phyloP scores from a whole-genome alignment of 2,329 filamentous ascomycete species.

The Berkeleyomyces basicola region DNA sequence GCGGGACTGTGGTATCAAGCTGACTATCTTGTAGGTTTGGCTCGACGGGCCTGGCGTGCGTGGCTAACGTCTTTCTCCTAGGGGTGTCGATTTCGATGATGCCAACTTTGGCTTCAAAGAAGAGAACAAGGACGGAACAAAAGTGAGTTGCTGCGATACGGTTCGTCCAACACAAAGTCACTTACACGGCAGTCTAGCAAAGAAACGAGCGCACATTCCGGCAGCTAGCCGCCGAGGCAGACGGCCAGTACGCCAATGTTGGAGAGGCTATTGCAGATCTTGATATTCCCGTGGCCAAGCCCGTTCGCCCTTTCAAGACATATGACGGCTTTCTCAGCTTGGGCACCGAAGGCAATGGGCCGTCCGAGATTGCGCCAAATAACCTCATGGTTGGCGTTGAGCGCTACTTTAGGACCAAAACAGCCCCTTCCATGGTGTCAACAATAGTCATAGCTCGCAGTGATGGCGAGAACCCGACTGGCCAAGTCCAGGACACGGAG shows the following conservation, averaged over 20 bases:
- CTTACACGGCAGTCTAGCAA: conserved; percentile 17
- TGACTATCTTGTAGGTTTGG: conserved; percentile 55
- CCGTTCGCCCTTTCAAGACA: conserved; percentile 54
- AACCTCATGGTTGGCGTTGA: conserved; percentile 76
- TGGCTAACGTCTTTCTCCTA: conserved; percentile 20
- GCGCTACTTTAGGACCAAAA: conserved; percentile 73
- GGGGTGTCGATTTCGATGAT: conserved; percentile 88
- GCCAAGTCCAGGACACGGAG: conserved; percentile 32
- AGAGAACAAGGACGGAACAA: conserved; percentile 58
- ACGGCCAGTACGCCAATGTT: conserved; percentile 66
- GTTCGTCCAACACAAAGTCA: not conserved
- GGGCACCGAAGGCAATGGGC: conserved; percentile 43
- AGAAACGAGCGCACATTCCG: conserved; percentile 56
- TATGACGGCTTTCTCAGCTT: conserved; percentile 70
- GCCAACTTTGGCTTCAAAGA: conserved; percentile 80
- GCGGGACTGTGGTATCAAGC: conserved; percentile 57
- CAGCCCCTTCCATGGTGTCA: conserved; percentile 56
- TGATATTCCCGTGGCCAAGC: conserved; percentile 59
- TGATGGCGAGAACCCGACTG: conserved; percentile 23
- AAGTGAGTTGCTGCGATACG: conserved; percentile 31
- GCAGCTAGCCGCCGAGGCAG: conserved; percentile 48
- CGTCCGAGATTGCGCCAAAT: conserved; percentile 19
- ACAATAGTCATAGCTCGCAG: conserved; percentile 53
- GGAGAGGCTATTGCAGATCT: conserved; percentile 72
- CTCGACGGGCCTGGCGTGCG: not conserved